These are phyloP conservation scores for Camellia lanceoleosa DNA, from an alignment of 148 eudicot genomes.

Conservation along the genomic window DNA sequence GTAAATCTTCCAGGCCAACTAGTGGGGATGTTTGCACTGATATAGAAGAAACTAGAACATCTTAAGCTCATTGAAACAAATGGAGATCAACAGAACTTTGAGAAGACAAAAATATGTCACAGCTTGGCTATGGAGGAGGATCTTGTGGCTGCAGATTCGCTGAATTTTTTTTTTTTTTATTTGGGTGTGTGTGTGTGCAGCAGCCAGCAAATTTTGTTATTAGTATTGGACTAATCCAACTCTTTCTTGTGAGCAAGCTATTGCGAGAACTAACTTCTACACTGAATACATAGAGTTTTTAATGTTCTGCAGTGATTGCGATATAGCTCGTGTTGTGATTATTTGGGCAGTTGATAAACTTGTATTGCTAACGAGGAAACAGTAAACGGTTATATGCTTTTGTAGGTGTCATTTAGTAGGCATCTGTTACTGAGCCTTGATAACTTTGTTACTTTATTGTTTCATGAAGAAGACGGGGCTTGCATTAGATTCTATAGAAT, in stretches of 20 bases:
- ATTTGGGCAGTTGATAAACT: background rate
- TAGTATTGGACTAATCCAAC: background rate
- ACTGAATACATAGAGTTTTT: background rate
- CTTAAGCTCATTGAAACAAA: background rate
- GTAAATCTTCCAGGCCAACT: slow-evolving; percentile 44
- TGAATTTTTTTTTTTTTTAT: background rate
- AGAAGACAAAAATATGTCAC: background rate
- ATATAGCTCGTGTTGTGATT: background rate
- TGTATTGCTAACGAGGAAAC: background rate
- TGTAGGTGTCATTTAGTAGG: background rate
- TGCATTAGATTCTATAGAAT: too few relatives aligned
- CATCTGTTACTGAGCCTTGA: too few relatives aligned
- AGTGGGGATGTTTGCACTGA: slow-evolving; percentile 39
- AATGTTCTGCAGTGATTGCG: background rate
- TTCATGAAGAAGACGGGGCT: too few relatives aligned
- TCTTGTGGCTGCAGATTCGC: background rate
- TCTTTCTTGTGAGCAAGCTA: background rate
- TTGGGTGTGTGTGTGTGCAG: background rate
- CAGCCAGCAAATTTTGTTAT: background rate
- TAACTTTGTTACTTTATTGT: too few relatives aligned
- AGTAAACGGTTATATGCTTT: background rate
- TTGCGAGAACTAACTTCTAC: background rate
- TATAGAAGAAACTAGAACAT: slow-evolving; percentile 16
- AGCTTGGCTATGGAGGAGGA: background rate
- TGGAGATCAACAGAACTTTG: background rate